Base-by-base conservation (phyloP, 345 rosid genomes). In the Geranium rotundifolium region DNA sequence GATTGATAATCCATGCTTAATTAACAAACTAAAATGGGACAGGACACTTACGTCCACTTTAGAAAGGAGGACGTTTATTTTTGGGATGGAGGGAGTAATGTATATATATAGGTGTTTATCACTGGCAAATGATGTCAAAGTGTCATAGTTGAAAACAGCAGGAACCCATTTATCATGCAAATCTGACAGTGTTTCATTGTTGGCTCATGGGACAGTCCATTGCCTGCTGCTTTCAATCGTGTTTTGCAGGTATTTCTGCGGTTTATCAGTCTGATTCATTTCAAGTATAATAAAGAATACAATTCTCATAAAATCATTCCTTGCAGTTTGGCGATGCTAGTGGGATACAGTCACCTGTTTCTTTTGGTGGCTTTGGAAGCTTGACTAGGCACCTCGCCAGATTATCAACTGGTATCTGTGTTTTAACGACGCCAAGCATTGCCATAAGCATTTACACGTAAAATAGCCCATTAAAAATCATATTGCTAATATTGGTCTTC, bases 321-420 rank as follows among this genome's bases (percentile, higher is more conserved):
- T n/a, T 76, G 77, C 84, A 92, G 98, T 89, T 87, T 66, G 98
- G 98, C 74, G 98, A 92, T 78, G 98, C 98, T 63, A 92, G 98
- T 29, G 98, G 98, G 62, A 87, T 92, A 68, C 98, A 92, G 31
- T 92, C 98, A 50, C 98, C 98, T 63, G 98, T 92, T 69, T 92
- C 96, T 41, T 92, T 92, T 66, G 98, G 98, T 14, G 98, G 98
- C 72, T 92, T 92, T 65, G 98, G 95, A 74, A 92, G 98, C 85
- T 81, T 92, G 77, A 87, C 98, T 7, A 84, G 98, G 78, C 96
- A 92, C 67, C 85, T 89, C 20, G 83, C 80, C 27, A 89, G 98
- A 77, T 73, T 92, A 63, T 83, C 98, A 69, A 77, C 69, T 64
- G 98, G 98, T 92, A 82, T 60, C 34, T 67, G 7, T 1, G 46